Evolutionary conservation across 2,329 filamentous ascomycete species (phyloP).

Genomic region (Ophiostoma pallidulum): DNA sequence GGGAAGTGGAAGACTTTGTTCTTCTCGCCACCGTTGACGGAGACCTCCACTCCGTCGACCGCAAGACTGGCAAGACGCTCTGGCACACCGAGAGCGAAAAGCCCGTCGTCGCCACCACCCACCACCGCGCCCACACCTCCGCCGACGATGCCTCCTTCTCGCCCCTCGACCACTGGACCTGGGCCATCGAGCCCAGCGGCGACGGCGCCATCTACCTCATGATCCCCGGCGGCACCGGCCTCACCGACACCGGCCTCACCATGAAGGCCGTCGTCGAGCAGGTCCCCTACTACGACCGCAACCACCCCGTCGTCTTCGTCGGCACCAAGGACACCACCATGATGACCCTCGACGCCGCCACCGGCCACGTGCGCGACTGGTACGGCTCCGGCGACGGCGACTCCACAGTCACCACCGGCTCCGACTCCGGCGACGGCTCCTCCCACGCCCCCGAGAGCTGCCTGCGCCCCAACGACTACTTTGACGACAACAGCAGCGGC

Average conservation of each 20-base stretch:
- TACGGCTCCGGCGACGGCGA: conserved; percentile 60
- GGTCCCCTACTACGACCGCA: conserved; percentile 61
- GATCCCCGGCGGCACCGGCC: conserved; percentile 53
- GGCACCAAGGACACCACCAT: conserved; percentile 86
- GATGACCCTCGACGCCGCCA: conserved; percentile 80
- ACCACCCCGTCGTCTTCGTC: conserved; percentile 76
- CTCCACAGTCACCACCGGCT: no score
- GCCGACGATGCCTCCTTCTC: conserved; percentile 48
- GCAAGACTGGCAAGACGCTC: conserved; percentile 71
- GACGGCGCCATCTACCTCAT: conserved; percentile 85
- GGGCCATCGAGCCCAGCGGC: conserved; percentile 87
- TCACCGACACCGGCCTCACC: conserved; percentile 59
- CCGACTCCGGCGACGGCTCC: conserved; percentile 47
- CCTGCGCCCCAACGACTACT: conserved; percentile 53
- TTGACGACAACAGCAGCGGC: conserved; percentile 47
- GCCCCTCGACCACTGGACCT: conserved; percentile 75
- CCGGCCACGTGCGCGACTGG: conserved; percentile 70
- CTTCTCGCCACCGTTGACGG: conserved; percentile 99
- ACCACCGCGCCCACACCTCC: conserved; percentile 63
- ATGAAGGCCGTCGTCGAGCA: conserved; percentile 86
- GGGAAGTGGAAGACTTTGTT: conserved; percentile 99
- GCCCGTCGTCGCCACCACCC: conserved; percentile 84
- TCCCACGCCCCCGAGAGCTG: conserved; percentile 59
- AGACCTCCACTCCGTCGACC: conserved; percentile 83
- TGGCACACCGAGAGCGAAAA: conserved; percentile 80